Evolutionary conservation across 1,139 yeast species (phyloP).

Genomic region (Zhuliangozyma parablackwelliae): DNA sequence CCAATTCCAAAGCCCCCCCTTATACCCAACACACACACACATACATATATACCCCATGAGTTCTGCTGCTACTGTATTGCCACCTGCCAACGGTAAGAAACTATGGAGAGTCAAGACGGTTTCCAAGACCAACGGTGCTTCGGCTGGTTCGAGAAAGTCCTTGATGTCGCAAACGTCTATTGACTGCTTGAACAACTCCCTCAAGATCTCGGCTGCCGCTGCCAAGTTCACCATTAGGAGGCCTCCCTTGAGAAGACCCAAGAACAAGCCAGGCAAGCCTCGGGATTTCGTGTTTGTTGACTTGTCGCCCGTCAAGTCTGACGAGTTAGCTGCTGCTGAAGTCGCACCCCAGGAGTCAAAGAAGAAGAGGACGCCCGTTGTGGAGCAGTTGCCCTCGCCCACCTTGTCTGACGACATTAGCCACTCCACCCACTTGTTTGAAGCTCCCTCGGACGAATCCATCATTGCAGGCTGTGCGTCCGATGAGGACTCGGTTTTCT

Average conservation of each 20-base stretch:
- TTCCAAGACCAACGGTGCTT: conserved; percentile 14
- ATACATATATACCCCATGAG: no score
- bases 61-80: conserved; percentile 14
- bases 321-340: conserved; percentile 13
- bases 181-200: conserved; percentile 44
- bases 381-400: conserved; percentile 13
- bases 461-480: conserved; percentile 2
- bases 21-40: background rate
- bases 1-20: background rate
- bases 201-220: conserved; percentile 35
- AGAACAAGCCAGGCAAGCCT: conserved; percentile 48
- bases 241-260: conserved; percentile 48
- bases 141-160: conserved; percentile 5
- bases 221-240: conserved; percentile 32
- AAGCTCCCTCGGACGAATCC: background rate
- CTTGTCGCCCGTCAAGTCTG: conserved; percentile 46
- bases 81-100: conserved; percentile 47
- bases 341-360: conserved; percentile 10
- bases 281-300: conserved; percentile 54
- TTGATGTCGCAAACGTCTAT: conserved; percentile 15
- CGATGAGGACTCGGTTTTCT: conserved; percentile 7
- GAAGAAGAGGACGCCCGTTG: conserved; percentile 5
- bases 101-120: conserved; percentile 42
- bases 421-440: background rate
- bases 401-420: conserved; percentile 9